These are phyloP conservation scores for Naganishia sp. DNA, from an alignment of 1,284 basidiomycete genomes.

Conservation along the genomic window DNA sequence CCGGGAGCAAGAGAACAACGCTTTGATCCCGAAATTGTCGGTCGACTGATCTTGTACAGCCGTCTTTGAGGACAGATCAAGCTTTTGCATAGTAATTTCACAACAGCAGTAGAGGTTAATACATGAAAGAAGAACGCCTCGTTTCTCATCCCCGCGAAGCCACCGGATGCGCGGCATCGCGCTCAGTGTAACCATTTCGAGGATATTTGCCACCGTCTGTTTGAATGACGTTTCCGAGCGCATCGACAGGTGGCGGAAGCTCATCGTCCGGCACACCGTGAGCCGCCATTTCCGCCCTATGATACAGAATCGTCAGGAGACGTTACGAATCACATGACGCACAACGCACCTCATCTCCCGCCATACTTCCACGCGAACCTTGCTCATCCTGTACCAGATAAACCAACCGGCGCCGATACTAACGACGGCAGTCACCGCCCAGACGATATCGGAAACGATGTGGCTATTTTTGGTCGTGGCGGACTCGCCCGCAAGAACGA, in stretches of 20 bases:
- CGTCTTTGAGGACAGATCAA: too few relatives aligned
- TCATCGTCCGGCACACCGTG: background rate
- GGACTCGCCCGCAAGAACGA: constrained; percentile 15
- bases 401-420: constrained; percentile 40
- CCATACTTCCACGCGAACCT: constrained; percentile 40
- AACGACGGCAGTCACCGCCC: constrained; percentile 39
- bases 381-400: constrained; percentile 41
- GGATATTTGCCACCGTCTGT: background rate
- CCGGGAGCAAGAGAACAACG: too few relatives aligned
- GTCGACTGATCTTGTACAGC: too few relatives aligned
- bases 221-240: background rate
- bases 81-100: too few relatives aligned
- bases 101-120: too few relatives aligned
- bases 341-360: constrained; percentile 36
- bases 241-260: constrained; percentile 14
- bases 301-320: background rate
- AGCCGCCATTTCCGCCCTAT: constrained; percentile 10
- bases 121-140: too few relatives aligned
- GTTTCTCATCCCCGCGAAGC: too few relatives aligned
- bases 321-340: background rate
- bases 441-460: constrained; percentile 40
- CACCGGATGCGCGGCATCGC: constrained; percentile 3
- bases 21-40: too few relatives aligned
- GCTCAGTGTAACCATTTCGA: background rate
- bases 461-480: constrained; percentile 20